These are phyloP conservation scores for Xylaria flabelliformis DNA, from an alignment of 495 filamentous ascomycete genomes.

Conservation along the genomic window DNA sequence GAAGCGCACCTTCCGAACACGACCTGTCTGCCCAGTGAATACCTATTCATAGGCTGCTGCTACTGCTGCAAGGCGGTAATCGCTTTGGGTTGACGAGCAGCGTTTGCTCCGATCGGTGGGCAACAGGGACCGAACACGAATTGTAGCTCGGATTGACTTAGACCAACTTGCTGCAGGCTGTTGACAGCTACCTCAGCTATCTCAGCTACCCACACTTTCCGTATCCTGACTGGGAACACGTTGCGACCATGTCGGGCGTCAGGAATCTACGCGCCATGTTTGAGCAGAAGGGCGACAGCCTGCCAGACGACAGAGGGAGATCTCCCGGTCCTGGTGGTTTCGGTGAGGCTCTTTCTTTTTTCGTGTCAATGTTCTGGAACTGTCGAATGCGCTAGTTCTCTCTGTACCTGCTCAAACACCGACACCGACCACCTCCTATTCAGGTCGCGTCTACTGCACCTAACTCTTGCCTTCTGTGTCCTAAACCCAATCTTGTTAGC, in stretches of 20 bases:
- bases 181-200: conserved; percentile 4
- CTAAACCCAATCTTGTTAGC: background rate
- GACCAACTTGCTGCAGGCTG: background rate
- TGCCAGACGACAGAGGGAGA: conserved; percentile 76
- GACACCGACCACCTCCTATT: background rate
- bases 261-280: conserved; percentile 86
- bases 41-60: background rate
- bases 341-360: conserved; percentile 35
- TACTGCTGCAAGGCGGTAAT: background rate
- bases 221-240: conserved; percentile 13
- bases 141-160: conserved; percentile 6
- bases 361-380: conserved; percentile 5
- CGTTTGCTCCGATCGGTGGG: conserved; percentile 16
- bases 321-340: conserved; percentile 61
- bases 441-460: background rate
- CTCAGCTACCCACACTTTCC: conserved; percentile 24
- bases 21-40: background rate
- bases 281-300: conserved; percentile 69
- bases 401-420: background rate
- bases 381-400: conserved; percentile 5
- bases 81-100: conserved; percentile 1
- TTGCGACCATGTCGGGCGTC: conserved; percentile 55
- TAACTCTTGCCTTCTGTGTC: background rate
- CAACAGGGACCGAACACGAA: background rate
- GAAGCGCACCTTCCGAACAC: background rate